Percentiles rank a stretch among this genome's conserved stretches.
These are phyloP conservation scores for Gastrolobium bilobum DNA, from an alignment of 306 rosid genomes.

Conservation along the genomic window DNA sequence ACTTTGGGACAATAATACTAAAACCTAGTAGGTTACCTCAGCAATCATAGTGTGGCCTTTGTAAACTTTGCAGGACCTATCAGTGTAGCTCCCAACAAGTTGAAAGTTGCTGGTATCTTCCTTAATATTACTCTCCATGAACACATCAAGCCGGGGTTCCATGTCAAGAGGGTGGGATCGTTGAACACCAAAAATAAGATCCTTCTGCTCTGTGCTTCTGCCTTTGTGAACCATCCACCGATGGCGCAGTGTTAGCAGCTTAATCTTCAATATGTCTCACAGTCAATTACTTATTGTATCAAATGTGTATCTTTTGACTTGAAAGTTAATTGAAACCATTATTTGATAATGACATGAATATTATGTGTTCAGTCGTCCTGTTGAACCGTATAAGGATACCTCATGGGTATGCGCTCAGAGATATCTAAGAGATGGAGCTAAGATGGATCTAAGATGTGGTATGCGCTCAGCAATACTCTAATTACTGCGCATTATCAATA, in stretches of 20 bases:
- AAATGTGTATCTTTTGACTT: no score
- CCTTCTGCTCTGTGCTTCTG: constrained; percentile 31
- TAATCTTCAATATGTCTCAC: constrained; percentile 23
- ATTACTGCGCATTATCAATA: no score
- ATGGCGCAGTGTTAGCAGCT: constrained; percentile 41
- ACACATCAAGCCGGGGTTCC: constrained; percentile 38
- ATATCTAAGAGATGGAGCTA: no score
- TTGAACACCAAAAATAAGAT: constrained; percentile 41
- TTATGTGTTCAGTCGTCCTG: no score
- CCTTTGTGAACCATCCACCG: constrained; percentile 50
- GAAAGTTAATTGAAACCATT: no score
- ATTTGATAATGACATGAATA: no score
- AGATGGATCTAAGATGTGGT: no score
- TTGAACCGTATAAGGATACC: no score
- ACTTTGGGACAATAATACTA: background rate
- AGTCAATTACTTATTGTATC: background rate
- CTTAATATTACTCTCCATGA: background rate
- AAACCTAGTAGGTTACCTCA: background rate
- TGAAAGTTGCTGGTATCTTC: constrained; percentile 36
- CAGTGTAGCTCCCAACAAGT: constrained; percentile 38
- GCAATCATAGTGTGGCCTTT: constrained; percentile 37
- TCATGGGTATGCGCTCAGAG: no score
- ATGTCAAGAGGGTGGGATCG: constrained; percentile 45
- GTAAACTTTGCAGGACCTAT: constrained; percentile 33
- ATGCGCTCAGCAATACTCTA: no score